Evolutionary conservation across 202 grass and related monocot species (phyloP).

Genomic region (Bolboschoenoplectus hybrid): DNA sequence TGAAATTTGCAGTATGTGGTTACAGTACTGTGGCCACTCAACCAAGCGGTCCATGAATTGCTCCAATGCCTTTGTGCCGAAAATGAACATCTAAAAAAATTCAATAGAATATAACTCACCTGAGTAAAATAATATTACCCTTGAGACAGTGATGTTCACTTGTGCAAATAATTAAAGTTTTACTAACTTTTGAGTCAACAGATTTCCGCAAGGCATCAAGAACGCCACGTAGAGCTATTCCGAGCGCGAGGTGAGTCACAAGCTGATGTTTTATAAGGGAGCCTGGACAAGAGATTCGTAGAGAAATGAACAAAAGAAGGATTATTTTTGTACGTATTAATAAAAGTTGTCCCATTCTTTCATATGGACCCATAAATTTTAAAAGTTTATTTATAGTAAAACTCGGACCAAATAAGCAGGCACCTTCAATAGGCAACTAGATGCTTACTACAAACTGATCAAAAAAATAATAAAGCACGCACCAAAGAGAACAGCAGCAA

Average conservation of each 20-base stretch:
- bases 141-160: conserved; percentile 13
- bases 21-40: conserved; percentile 95
- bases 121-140: conserved; percentile 16
- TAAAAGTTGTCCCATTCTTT: conserved; percentile 2
- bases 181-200: conserved; percentile 89
- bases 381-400: conserved; percentile 2
- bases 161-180: conserved; percentile 15
- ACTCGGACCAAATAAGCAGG: conserved; percentile 15
- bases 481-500: conserved; percentile 90
- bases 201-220: conserved; percentile 96
- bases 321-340: conserved; percentile 26
- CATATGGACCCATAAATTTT: conserved; percentile 3
- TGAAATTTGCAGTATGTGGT: conserved; percentile 97
- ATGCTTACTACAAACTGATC: neutral
- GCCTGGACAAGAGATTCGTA: conserved; percentile 52
- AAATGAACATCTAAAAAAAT: conserved; percentile 96
- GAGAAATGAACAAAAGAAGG: conserved; percentile 25
- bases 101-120: conserved; percentile 29
- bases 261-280: conserved; percentile 93
- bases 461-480: conserved; percentile 43
- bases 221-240: conserved; percentile 86
- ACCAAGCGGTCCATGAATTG: conserved; percentile 93
- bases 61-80: conserved; percentile 84
- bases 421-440: conserved; percentile 19
- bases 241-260: conserved; percentile 73